Evolutionary conservation across 495 filamentous ascomycete genomes (phyloP), one percentile per base, ranked within the genome.

Genomic region (Thermochaetoides thermophila): DNA sequence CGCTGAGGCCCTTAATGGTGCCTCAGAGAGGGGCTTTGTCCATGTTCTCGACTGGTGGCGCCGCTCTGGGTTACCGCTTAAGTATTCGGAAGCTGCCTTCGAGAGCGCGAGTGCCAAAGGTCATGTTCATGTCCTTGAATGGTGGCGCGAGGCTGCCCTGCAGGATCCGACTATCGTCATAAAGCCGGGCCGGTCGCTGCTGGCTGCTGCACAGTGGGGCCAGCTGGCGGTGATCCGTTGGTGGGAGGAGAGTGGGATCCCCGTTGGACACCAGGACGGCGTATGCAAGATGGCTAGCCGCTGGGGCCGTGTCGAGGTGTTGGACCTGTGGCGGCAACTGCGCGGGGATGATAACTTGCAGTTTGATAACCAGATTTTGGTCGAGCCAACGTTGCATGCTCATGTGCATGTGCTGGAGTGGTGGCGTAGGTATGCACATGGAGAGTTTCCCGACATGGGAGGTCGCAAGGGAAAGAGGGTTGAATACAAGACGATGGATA

Each of bases 401-500:
- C 79, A 86, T 48, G 74, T 79, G 13, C 67, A 75, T 14, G 82
- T 93, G 18, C 55, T 95, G 10, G 81, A 93, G 48, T 95, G 85
- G 85, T 95, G 86, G 86, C 80, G 78, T 39, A 55, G 59, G 30
- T 81, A 76, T 39, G 78, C 78, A 0, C 66, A 82, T 24, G 60
- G 64, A 7, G 53, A 64, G 41, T 39, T 64, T 14, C 56, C 56
- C 0, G 59, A 46, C 12, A 61, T 62, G 48, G 49, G 55, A 3
- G 57, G 61, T 3, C 36, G 48, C 4, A 55, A 57, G 27, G 49
- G 57, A 5, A 57, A 64, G 21, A 50, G 56, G 31, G 84, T 93
- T 9, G 84, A 93, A 54, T 95, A 92, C 50, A 87, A 86, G 59
- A 91, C 85, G 7, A 92, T 84, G 43, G 84, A 93, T 60, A 84